Conservation (phyloP, 2,329 filamentous ascomycete genomes). For the Pseudomassariella vexata region DNA sequence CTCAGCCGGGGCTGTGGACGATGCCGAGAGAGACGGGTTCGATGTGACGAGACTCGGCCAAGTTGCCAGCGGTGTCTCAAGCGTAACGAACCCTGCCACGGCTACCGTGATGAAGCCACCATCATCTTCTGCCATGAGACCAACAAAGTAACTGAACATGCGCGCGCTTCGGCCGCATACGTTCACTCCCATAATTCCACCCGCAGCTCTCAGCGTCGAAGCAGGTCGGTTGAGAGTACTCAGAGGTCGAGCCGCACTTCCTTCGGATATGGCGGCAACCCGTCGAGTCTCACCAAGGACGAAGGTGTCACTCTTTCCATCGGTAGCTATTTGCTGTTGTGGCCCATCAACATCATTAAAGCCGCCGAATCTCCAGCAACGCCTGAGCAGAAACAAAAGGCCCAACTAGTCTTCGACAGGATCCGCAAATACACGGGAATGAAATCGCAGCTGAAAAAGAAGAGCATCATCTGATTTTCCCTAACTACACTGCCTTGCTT, state of each 20-base stretch:
- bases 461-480: slow-evolving; percentile 11
- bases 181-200: slow-evolving; percentile 23
- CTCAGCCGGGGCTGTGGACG: slow-evolving; percentile 2
- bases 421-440: slow-evolving; percentile 34
- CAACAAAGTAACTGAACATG: slow-evolving; percentile 18
- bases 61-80: slow-evolving; percentile 29
- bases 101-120: slow-evolving; percentile 30
- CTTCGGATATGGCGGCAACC: background rate
- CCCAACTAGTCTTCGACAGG: slow-evolving; percentile 24
- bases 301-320: slow-evolving; percentile 23
- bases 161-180: slow-evolving; percentile 6
- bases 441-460: slow-evolving; percentile 25
- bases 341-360: slow-evolving; percentile 32
- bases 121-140: slow-evolving; percentile 31
- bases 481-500: background rate
- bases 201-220: slow-evolving; percentile 26
- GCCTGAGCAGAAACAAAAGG: slow-evolving; percentile 20
- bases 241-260: background rate
- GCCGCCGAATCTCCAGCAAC: slow-evolving; percentile 12
- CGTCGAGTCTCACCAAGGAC: background rate
- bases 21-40: slow-evolving; percentile 9
- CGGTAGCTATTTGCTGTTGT: slow-evolving; percentile 31
- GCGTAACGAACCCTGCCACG: slow-evolving; percentile 30
- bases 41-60: slow-evolving; percentile 28
- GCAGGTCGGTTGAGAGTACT: slow-evolving; percentile 17